Base-by-base conservation (phyloP, 139 green algal species). In the Chlamydomonas eustigma region DNA sequence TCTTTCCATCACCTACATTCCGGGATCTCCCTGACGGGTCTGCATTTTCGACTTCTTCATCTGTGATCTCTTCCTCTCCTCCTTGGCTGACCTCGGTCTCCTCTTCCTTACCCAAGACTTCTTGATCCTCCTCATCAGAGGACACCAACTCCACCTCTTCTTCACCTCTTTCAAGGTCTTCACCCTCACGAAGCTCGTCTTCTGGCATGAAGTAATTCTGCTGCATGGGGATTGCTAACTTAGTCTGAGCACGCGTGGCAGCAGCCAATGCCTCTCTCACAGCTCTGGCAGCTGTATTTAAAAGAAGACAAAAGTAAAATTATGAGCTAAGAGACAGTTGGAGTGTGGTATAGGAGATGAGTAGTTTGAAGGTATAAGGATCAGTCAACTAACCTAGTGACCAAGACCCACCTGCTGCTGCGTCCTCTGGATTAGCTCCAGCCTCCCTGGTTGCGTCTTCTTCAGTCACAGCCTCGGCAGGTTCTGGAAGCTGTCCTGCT, bases 131-230 rank as follows among this genome's bases (percentile, higher is more conserved):
- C 0, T 64, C 51, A 0, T 76, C 77, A 33, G 70, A 75, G 6
- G 25, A 22, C 4, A 80, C 72, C 0, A 50, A 18, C 32, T 25
- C 73, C 34, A 30, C 70, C 6, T 2, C 24, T 12, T 39, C 76
- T 34, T 80, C 66, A 4, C 76, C 73, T 0, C 78, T 70, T 30
- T 74, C 76, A 35, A 81, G 76, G 25, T 73, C 69, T 1, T 39
- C 79, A 0, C 37, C 76, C 24, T 77, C 77, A 25, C 63, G 38
- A 24, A 30, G 63, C 81, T 79, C 85, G 64, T 96, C 91, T 25
- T 89, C 91, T 1, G 84, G 76, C 67, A 84, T 82, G 82, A 91
- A 94, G 75, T 90, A 92, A 34, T 80, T 89, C 33, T 84, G 50
- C 63, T 89, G 80, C 64, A 90, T 87, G 0, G 92, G 90, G 64